A percentile compares a stretch with the other conserved stretches of the same genome.
Conservation (phyloP, 2,329 filamentous ascomycete species). For the Stemphylium vesicarium region DNA sequence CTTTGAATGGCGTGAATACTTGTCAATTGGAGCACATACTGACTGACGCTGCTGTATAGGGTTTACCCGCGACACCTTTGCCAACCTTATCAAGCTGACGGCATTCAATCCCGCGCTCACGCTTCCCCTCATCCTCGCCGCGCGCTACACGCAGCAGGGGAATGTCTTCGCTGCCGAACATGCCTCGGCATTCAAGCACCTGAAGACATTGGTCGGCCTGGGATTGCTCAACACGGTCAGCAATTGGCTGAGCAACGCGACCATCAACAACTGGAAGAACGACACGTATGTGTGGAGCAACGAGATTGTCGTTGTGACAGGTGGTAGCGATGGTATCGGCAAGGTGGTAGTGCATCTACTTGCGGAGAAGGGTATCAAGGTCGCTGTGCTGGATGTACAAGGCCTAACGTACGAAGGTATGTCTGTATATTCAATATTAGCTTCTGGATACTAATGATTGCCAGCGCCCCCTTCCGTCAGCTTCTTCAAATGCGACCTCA, state of each 20-base stretch:
- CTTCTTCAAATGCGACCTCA: slow-evolving; percentile 75
- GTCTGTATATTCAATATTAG: background rate
- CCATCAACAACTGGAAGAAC: slow-evolving; percentile 58
- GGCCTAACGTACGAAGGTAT: slow-evolving; percentile 60
- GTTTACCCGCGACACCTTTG: slow-evolving; percentile 62
- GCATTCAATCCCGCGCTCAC: slow-evolving; percentile 69
- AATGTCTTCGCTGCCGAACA: slow-evolving; percentile 57
- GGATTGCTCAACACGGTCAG: slow-evolving; percentile 59
- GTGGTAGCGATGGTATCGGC: slow-evolving; percentile 77
- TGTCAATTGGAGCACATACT: background rate
- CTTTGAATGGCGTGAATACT: background rate
- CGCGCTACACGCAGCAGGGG: slow-evolving; percentile 68
- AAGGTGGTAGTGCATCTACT: slow-evolving; percentile 68
- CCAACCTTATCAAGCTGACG: slow-evolving; percentile 64
- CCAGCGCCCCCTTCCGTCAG: slow-evolving; percentile 61
- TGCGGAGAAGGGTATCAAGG: slow-evolving; percentile 68
- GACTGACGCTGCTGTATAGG: slow-evolving; percentile 26
- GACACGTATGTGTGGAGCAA: slow-evolving; percentile 69
- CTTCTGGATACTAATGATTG: slow-evolving; percentile 5
- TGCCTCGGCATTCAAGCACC: slow-evolving; percentile 60
- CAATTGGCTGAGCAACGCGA: slow-evolving; percentile 59
- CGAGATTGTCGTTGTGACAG: slow-evolving; percentile 76
- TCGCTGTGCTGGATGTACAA: slow-evolving; percentile 75
- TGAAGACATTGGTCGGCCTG: slow-evolving; percentile 62
- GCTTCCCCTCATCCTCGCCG: slow-evolving; percentile 67